Evolutionary conservation across 164 flowering plant genomes (phyloP).

Genomic region (Magnolia sinica): DNA sequence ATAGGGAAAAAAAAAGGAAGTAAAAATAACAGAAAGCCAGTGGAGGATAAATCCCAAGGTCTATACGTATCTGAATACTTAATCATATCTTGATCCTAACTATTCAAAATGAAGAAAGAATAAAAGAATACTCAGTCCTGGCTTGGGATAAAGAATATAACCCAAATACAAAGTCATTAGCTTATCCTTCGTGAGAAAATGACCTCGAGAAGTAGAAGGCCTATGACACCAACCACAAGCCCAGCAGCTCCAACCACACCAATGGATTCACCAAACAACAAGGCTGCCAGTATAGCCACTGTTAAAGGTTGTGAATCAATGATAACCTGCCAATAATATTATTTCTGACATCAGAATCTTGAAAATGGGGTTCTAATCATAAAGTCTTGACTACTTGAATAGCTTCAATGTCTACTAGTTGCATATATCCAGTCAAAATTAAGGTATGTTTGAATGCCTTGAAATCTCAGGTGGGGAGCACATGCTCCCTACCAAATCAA

Average conservation of each 20-base stretch:
- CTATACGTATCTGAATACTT: not conserved
- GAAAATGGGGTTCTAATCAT: not conserved
- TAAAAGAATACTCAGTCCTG: too few relatives aligned
- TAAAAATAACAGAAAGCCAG: not conserved
- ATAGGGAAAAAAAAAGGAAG: not conserved
- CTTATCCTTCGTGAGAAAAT: not conserved
- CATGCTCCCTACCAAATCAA: not conserved
- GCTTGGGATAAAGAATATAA: too few relatives aligned
- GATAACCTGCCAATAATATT: conserved; percentile 60
- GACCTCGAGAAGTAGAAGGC: conserved; percentile 95
- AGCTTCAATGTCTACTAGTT: not conserved
- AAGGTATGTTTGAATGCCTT: not conserved
- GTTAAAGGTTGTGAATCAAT: conserved; percentile 98
- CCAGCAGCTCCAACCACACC: conserved; percentile 74
- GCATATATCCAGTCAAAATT: not conserved
- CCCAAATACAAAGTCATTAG: not conserved
- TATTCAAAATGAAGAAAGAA: too few relatives aligned
- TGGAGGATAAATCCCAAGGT: not conserved
- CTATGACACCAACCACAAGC: conserved; percentile 79
- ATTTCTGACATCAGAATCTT: not conserved
- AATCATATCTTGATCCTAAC: too few relatives aligned
- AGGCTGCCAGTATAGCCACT: conserved; percentile 81
- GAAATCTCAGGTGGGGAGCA: not conserved
- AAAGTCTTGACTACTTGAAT: not conserved
- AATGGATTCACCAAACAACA: conserved; percentile 90